These are phyloP conservation scores for Metarhizium anisopliae DNA, from an alignment of 2,329 filamentous ascomycete genomes.

Conservation along the genomic window DNA sequence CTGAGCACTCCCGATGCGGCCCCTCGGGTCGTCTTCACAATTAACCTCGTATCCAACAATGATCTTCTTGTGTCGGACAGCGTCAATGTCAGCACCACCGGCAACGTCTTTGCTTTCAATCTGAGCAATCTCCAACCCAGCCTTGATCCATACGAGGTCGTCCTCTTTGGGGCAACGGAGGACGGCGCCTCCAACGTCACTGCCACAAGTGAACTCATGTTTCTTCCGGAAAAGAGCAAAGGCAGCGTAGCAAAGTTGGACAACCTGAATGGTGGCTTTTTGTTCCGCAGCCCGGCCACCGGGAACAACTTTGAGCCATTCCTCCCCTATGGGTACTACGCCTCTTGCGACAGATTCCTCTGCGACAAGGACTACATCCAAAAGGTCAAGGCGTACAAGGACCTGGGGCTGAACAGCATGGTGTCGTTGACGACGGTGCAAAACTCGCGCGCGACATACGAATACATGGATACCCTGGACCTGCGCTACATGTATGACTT, in stretches of 20 bases:
- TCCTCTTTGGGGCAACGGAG: constrained; percentile 25
- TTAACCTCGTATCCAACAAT: constrained; percentile 22
- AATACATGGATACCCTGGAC: constrained; percentile 28
- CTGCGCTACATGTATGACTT: constrained; percentile 37
- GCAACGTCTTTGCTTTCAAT: constrained; percentile 27
- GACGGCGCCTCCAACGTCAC: constrained; percentile 24
- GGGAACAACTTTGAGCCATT: constrained; percentile 27
- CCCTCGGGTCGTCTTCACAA: constrained; percentile 25
- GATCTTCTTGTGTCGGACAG: constrained; percentile 23
- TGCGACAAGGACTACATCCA: constrained; percentile 25
- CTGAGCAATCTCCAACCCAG: constrained; percentile 25
- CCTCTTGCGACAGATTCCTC: constrained; percentile 34
- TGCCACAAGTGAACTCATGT: constrained; percentile 26
- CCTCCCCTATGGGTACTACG: constrained; percentile 36
- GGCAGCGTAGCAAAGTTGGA: constrained; percentile 38
- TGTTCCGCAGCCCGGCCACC: constrained; percentile 27
- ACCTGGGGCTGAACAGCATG: constrained; percentile 34
- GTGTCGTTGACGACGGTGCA: constrained; percentile 31
- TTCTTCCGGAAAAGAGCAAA: constrained; percentile 32
- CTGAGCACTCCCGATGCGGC: constrained; percentile 11
- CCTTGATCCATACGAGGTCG: constrained; percentile 28
- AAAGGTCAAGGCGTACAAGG: constrained; percentile 24
- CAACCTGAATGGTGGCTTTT: constrained; percentile 33
- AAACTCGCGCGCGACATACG: constrained; percentile 26
- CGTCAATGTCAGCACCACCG: constrained; percentile 25